Base-by-base conservation (phyloP, 306 rosid species). In the Senna siamea region DNA sequence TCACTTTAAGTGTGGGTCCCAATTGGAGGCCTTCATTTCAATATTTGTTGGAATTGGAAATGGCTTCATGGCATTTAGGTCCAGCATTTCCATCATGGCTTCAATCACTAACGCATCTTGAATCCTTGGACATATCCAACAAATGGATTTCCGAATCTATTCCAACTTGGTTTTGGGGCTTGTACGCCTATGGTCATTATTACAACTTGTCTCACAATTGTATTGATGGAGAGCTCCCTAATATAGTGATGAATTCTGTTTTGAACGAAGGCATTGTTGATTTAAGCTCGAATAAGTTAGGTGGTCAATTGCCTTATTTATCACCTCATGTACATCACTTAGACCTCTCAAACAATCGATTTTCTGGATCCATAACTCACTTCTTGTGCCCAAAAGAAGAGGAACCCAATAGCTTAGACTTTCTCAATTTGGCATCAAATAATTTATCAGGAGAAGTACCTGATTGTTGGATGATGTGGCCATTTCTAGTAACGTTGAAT, bases 71-170 rank as follows among this genome's bases (percentile, higher is more conserved):
- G 74, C 11, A 64, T 13, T 19, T 71, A 18, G 85, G 85, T n/a
- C 78, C 78, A 0, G 2, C 17, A 6, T 76, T 76, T 65, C 78
- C 85, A 0, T 3, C 7, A 0, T 76, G 85, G 85, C 47, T 76
- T 47, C 74, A 20, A 5, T 61, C 38, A 0, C 78, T 64, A 47
- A 70, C 46, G 66, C 2, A 22, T 38, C 76, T 76, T 1, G 0
- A 0, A 0, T 0, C 0, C 5, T 60, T 81, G 54, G 20, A 9
- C 1, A 5, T 81, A 5, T 51, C 81, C 26, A 63, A 64, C 22
- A 40, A 74, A 0, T 1, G 18, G 0, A 41, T 74, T 23, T 28
- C 6, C 9, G 51, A 30, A 13, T 26, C 11, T 6, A 5, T 73
- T 32, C 80, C 74, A 0, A 0, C 26, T 55, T 62, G 56, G 66